Percentiles rank a stretch among this genome's conserved stretches.
Conservation (phyloP, 164 flowering plant species). For the Aristolochia fimbriata region DNA sequence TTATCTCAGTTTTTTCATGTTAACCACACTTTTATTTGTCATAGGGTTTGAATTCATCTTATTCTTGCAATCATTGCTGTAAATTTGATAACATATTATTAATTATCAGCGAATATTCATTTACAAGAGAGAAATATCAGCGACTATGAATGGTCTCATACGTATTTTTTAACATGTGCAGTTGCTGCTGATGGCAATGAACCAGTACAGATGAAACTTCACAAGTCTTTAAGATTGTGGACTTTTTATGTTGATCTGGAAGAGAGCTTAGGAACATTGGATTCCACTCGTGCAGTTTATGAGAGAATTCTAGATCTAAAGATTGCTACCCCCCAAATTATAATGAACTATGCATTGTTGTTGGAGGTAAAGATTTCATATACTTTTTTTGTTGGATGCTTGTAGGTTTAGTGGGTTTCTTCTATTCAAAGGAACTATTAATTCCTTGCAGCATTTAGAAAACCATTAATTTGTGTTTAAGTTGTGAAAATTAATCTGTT, state of each 20-base stretch:
- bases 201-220: conserved; percentile 92
- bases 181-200: conserved; percentile 95
- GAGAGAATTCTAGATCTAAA: conserved; percentile 81
- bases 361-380: conserved; percentile 48
- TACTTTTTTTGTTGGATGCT: neutral
- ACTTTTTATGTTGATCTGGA: conserved; percentile 84
- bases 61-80: no score
- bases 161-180: conserved; percentile 16
- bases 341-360: conserved; percentile 81
- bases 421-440: no score
- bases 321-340: conserved; percentile 94
- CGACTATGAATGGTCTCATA: no score
- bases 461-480: neutral
- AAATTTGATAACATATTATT: no score
- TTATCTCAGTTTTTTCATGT: neutral
- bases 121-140: no score
- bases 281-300: conserved; percentile 81
- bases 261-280: conserved; percentile 76
- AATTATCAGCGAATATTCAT: no score
- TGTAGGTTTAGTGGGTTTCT: neutral
- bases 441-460: no score
- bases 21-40: neutral
- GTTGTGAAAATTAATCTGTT: neutral
- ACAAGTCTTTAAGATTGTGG: conserved; percentile 80
- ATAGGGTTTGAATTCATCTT: no score